Base-by-base conservation (phyloP, 1,139 yeast species). In the Candida tunisiensis region DNA sequence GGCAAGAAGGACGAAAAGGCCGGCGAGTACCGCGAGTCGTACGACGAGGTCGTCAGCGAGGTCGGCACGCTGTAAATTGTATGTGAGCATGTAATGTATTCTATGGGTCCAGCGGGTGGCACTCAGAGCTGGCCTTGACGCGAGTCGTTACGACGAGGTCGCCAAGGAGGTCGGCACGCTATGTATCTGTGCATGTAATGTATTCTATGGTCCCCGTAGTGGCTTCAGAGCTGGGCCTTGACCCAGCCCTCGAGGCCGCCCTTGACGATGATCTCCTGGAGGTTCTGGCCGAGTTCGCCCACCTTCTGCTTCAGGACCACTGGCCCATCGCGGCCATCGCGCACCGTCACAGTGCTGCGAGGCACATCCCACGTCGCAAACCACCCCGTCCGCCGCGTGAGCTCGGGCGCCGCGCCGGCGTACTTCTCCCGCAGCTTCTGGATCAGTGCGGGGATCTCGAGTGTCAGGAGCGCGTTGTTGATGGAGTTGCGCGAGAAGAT, bases 191-290 rank as follows among this genome's bases (percentile, higher is more conserved):
- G n/a, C n/a, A n/a, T n/a, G n/a, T n/a, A n/a, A n/a, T n/a, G n/a
- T n/a, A n/a, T n/a, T n/a, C n/a, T n/a, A n/a, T n/a, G n/a, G n/a
- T n/a, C n/a, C n/a, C n/a, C n/a, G n/a, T n/a, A n/a, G n/a, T 15
- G 23, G 32, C 15, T 9, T 13, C 10, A 10, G 7, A 15, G 7
- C 18, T 19, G 24, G 25, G 85, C 65, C 55, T 69, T 77, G 35
- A 88, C 96, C 98, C 98, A 88, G 25, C 93, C 93, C 64, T 88
- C 99, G 35, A 88, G 69, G 29, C 99, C 99, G 27, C 98, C 98
- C 53, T 83, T 77, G 41, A 88, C 85, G 40, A 88, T 88, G 43
- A 88, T 88, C 42, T 88, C 98, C 57, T 88, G 99, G 49, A 88
- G 65, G 52, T 85, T 85, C 33, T 85, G 73, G 39, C 98, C 96